These are phyloP conservation scores for Citrus mangshanensis DNA, from an alignment of 345 rosid genomes.

Conservation along the genomic window DNA sequence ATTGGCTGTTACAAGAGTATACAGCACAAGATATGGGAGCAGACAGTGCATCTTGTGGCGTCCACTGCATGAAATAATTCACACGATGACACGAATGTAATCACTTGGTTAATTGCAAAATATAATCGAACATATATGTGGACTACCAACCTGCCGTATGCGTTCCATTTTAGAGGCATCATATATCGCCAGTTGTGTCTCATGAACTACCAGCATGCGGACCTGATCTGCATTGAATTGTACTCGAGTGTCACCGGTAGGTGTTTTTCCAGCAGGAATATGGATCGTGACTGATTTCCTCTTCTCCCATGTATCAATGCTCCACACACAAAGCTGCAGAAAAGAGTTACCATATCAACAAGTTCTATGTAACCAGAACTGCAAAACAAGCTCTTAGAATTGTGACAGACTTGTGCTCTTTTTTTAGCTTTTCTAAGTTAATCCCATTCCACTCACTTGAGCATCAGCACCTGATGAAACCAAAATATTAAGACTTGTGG, in stretches of 20 bases:
- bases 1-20: conserved; percentile 79
- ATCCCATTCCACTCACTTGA: conserved; percentile 45
- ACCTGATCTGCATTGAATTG: conserved; percentile 79
- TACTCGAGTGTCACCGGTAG: conserved; percentile 66
- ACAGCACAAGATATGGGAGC: conserved; percentile 73
- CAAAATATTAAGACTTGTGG: conserved; percentile 63
- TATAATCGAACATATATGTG: not conserved
- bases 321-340: conserved; percentile 72
- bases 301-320: conserved; percentile 90
- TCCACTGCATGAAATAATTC: conserved; percentile 53
- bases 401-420: not conserved
- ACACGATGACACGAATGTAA: not conserved
- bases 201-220: conserved; percentile 73
- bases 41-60: conserved; percentile 62
- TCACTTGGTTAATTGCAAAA: not conserved
- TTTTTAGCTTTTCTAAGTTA: not conserved
- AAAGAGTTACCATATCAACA: not conserved
- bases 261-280: conserved; percentile 63
- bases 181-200: conserved; percentile 75
- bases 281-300: conserved; percentile 58
- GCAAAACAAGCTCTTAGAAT: not conserved
- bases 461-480: conserved; percentile 98
- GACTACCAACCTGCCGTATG: conserved; percentile 49
- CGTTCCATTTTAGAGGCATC: conserved; percentile 87
- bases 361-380: not conserved